Percentiles rank a stretch among this genome's conserved stretches.
These are phyloP conservation scores for Crassisporium funariophilum DNA, from an alignment of 768 basidiomycete species.

Conservation along the genomic window DNA sequence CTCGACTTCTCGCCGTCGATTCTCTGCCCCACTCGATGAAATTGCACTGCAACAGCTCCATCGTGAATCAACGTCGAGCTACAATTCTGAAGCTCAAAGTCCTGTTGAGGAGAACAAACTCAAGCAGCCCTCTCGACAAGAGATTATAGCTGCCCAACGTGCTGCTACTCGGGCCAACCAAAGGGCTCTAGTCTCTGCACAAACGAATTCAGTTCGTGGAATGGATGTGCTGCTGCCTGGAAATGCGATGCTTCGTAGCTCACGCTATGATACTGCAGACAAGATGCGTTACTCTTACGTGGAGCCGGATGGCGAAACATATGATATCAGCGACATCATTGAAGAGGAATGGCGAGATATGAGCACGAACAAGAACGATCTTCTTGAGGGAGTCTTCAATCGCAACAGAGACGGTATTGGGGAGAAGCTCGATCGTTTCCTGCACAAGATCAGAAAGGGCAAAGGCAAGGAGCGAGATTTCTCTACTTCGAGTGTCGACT, in stretches of 20 bases:
- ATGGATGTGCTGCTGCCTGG: conserved; percentile 88
- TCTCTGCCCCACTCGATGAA: conserved; percentile 81
- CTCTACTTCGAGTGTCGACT: conserved; percentile 24
- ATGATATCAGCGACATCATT: conserved; percentile 92
- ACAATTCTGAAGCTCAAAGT: conserved; percentile 48
- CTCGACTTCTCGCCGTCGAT: conserved; percentile 68
- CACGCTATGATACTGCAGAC: conserved; percentile 69
- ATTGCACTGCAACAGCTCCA: conserved; percentile 74
- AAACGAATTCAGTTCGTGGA: conserved; percentile 82
- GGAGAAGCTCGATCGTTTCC: conserved; percentile 73
- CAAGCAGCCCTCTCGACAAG: conserved; percentile 64
- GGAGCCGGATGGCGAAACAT: conserved; percentile 85
- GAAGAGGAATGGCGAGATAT: conserved; percentile 83
- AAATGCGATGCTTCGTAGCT: conserved; percentile 83
- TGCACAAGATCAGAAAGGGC: conserved; percentile 73
- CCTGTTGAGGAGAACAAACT: conserved; percentile 28
- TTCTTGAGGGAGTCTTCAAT: conserved; percentile 66
- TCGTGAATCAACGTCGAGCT: conserved; percentile 67
- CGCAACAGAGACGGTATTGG: conserved; percentile 60
- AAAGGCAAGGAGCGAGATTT: conserved; percentile 45
- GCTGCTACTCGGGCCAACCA: conserved; percentile 85
- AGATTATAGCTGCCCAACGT: conserved; percentile 93
- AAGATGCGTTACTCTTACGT: conserved; percentile 93
- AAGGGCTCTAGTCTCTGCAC: conserved; percentile 78
- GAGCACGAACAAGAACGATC: conserved; percentile 50